A percentile compares a stretch with the other conserved stretches of the same genome.
These are phyloP conservation scores for Nothophytophthora sp. DNA, from an alignment of 352 stramenopile species.

Conservation along the genomic window DNA sequence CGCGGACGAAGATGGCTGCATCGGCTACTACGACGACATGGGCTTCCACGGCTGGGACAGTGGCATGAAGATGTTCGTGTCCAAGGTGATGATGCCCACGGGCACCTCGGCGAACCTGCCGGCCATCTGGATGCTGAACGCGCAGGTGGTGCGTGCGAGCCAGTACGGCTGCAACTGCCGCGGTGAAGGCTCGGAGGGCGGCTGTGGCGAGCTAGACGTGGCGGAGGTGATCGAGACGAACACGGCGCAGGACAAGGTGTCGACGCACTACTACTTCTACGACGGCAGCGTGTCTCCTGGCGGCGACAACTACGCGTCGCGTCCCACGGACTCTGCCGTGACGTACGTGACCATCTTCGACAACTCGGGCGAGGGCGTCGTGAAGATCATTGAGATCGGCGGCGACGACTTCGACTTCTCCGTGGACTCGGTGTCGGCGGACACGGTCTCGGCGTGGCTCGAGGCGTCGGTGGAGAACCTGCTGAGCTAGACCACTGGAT, in stretches of 20 bases:
- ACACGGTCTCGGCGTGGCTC: constrained; percentile 38
- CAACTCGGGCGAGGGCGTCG: constrained; percentile 34
- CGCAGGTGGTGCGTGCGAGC: constrained; percentile 62
- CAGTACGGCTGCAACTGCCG: constrained; percentile 86
- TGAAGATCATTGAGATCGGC: constrained; percentile 54
- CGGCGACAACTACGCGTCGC: constrained; percentile 46
- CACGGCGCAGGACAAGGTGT: constrained; percentile 45
- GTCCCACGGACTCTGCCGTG: constrained; percentile 28
- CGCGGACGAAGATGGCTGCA: constrained; percentile 38
- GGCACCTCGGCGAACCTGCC: constrained; percentile 51
- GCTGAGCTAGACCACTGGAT: constrained; percentile 20
- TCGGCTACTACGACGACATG: constrained; percentile 70
- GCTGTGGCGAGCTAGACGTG: constrained; percentile 75
- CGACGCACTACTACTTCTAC: constrained; percentile 82
- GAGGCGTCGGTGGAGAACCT: constrained; percentile 39
- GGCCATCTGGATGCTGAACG: constrained; percentile 82
- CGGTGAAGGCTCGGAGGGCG: constrained; percentile 42
- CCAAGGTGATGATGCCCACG: constrained; percentile 65
- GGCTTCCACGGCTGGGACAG: constrained; percentile 72
- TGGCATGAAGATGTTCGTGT: constrained; percentile 82
- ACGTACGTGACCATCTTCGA: constrained; percentile 65
- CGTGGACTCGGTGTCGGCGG: constrained; percentile 26
- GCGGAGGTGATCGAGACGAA: constrained; percentile 80
- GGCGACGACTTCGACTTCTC: constrained; percentile 49
- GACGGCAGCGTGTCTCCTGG: constrained; percentile 49